These are phyloP conservation scores for Drechmeria coniospora DNA, from an alignment of 2,329 filamentous ascomycete species.

Conservation along the genomic window DNA sequence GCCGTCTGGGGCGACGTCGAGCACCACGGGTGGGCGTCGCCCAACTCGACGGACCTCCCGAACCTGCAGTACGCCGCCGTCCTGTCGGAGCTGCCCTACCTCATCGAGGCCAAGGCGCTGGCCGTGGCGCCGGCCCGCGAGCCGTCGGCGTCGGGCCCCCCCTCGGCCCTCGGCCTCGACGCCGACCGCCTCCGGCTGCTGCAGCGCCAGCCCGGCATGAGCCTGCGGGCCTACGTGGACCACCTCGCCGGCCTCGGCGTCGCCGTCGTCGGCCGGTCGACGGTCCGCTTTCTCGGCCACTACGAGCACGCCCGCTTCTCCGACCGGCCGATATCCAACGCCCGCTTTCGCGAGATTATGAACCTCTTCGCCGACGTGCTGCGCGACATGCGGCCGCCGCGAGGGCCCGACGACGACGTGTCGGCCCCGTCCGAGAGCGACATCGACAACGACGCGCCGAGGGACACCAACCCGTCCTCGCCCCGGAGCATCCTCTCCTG, in stretches of 20 bases:
- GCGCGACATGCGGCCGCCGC: constrained; percentile 50
- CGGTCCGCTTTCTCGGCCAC: constrained; percentile 48
- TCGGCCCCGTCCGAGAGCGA: constrained; percentile 21
- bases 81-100: constrained; percentile 67
- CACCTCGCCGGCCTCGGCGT: constrained; percentile 56
- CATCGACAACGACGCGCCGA: constrained; percentile 30
- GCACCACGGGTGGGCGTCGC: constrained; percentile 80
- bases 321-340: constrained; percentile 48
- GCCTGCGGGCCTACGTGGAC: constrained; percentile 62
- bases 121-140: constrained; percentile 53
- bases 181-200: constrained; percentile 54
- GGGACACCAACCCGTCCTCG: constrained; percentile 25
- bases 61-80: constrained; percentile 75
- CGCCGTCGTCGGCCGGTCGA: constrained; percentile 26
- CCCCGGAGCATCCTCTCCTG: constrained; percentile 15
- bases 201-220: constrained; percentile 54
- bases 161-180: constrained; percentile 46
- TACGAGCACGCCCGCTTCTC: constrained; percentile 86
- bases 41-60: constrained; percentile 56
- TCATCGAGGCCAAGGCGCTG: constrained; percentile 88
- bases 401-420: constrained; percentile 11
- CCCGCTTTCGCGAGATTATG: constrained; percentile 67
- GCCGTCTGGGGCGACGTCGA: constrained; percentile 67
- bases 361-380: constrained; percentile 68
- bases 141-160: constrained; percentile 20